Evolutionary conservation across 2,329 filamentous ascomycete species (phyloP).

Genomic region (Penicillium sp.): DNA sequence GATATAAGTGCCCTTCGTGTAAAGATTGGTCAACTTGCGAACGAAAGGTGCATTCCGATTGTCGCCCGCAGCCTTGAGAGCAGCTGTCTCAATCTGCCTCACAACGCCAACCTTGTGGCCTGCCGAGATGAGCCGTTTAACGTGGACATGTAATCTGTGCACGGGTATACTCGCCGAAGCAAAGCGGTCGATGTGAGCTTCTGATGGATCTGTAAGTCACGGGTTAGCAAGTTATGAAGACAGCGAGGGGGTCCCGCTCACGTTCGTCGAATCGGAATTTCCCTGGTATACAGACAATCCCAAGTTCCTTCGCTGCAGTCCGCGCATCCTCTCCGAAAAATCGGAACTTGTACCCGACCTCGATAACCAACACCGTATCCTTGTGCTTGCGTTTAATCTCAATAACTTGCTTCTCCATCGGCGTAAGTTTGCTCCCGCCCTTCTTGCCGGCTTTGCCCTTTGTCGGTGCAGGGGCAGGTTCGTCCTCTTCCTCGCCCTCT

Average conservation of each 20-base stretch:
- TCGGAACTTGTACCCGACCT: slow-evolving; percentile 97
- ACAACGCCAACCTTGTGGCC: slow-evolving; percentile 97
- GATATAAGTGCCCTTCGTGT: slow-evolving; percentile 97
- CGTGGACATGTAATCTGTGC: slow-evolving; percentile 87
- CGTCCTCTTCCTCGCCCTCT: slow-evolving; percentile 59
- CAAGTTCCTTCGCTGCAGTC: slow-evolving; percentile 83
- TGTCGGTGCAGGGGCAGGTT: slow-evolving; percentile 49
- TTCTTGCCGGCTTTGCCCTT: slow-evolving; percentile 66
- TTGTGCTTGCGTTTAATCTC: slow-evolving; percentile 91
- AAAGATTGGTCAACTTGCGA: slow-evolving; percentile 91
- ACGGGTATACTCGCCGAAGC: slow-evolving; percentile 95
- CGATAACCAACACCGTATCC: slow-evolving; percentile 87
- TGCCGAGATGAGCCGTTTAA: slow-evolving; percentile 87
- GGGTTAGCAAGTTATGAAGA: too few species aligned
- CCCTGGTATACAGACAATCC: slow-evolving; percentile 95
- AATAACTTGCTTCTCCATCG: slow-evolving; percentile 89
- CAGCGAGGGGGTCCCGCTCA: slow-evolving; percentile 54
- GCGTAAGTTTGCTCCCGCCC: slow-evolving; percentile 81
- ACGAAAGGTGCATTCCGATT: slow-evolving; percentile 92
- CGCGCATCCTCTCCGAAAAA: slow-evolving; percentile 97
- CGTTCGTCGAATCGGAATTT: slow-evolving; percentile 93
- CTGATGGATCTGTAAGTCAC: slow-evolving; percentile 69
- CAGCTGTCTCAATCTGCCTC: slow-evolving; percentile 90
- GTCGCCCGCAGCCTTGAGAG: slow-evolving; percentile 91
- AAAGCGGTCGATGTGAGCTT: slow-evolving; percentile 89